phyloP scores from a whole-genome alignment of 2,329 filamentous ascomycete genomes.

The Pestalotiopsis sp. region DNA sequence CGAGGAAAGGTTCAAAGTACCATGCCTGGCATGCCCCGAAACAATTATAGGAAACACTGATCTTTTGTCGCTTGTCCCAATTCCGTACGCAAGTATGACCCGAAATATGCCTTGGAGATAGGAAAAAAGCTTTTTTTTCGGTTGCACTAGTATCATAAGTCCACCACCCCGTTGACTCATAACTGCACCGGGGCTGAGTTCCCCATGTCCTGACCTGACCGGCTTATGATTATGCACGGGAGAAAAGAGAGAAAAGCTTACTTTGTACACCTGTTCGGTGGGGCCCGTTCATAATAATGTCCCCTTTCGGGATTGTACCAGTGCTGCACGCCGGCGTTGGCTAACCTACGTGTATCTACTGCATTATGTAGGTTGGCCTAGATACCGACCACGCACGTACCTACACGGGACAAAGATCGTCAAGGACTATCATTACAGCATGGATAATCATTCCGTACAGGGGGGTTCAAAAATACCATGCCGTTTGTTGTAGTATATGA shows the following conservation, averaged over 20 bases:
- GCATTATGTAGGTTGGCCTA: neutral
- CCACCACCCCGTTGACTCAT: neutral
- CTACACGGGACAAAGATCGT: neutral
- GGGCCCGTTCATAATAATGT: neutral
- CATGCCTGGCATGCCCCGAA: neutral
- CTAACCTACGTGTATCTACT: neutral
- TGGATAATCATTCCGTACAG: slow-evolving; percentile 25
- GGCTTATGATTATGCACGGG: neutral
- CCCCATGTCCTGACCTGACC: neutral
- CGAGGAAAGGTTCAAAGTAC: neutral
- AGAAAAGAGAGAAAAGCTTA: neutral
- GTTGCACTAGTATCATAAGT: neutral
- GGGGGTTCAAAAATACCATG: neutral
- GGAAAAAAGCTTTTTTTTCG: neutral
- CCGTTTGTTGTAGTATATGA: neutral
- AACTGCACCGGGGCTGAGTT: neutral
- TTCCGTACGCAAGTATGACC: neutral
- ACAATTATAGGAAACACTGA: neutral
- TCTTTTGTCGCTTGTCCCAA: neutral
- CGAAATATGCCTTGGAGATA: neutral
- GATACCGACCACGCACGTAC: neutral
- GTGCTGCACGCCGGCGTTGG: neutral
- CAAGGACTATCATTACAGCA: neutral
- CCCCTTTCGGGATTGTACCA: neutral
- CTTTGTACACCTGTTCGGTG: neutral